These are phyloP conservation scores for Salix udensis DNA, from an alignment of 345 rosid species.

Conservation along the genomic window DNA sequence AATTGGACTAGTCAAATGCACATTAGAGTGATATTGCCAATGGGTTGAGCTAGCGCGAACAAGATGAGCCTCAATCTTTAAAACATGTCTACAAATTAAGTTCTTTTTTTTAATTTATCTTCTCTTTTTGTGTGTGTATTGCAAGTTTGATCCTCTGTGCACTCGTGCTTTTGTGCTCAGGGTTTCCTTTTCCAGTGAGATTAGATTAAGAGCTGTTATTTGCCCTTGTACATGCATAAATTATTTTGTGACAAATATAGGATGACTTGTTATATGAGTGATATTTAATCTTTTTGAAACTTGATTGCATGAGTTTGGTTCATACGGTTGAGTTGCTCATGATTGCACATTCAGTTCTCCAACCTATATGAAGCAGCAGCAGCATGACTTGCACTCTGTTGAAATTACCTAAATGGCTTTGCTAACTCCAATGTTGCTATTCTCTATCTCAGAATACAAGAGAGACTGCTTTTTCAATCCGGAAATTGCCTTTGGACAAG, in stretches of 20 bases:
- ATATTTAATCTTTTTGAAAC: no score
- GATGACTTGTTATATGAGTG: background rate
- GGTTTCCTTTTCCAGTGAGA: background rate
- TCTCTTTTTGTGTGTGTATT: background rate
- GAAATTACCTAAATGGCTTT: background rate
- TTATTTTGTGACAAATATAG: background rate
- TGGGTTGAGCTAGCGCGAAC: background rate
- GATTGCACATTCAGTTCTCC: background rate
- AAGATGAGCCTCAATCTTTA: background rate
- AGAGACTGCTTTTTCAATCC: conserved; percentile 60
- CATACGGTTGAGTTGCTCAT: background rate
- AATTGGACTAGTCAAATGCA: background rate
- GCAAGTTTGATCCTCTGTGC: background rate
- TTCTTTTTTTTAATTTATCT: no score
- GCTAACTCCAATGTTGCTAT: background rate
- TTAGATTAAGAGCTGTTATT: background rate
- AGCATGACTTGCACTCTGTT: background rate
- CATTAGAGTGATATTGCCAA: background rate
- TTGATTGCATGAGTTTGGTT: background rate
- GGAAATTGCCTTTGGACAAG: conserved; percentile 58
- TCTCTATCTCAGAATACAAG: conserved; percentile 50
- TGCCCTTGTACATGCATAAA: background rate
- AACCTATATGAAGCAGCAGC: background rate
- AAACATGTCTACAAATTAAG: background rate
- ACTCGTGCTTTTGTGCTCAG: background rate